These are phyloP conservation scores for Candida koratica DNA, from an alignment of 805 yeast genomes.

Conservation along the genomic window DNA sequence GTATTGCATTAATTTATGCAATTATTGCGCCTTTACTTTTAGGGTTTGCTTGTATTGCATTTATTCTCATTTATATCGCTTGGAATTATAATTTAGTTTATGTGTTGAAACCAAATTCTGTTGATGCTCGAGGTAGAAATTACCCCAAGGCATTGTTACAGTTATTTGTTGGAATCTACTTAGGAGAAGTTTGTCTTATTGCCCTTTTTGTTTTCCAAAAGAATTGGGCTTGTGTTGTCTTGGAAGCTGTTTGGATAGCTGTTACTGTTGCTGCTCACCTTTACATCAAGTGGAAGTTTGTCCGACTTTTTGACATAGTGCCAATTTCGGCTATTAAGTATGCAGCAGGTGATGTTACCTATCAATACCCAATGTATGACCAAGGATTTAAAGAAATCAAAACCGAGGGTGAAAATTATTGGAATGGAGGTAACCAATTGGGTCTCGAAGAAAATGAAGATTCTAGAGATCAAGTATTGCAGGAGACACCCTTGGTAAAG, in stretches of 20 bases:
- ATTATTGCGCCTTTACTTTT: slow-evolving; percentile 73
- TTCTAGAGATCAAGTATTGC: slow-evolving; percentile 20
- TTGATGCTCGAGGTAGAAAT: slow-evolving; percentile 67
- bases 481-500: slow-evolving; percentile 4
- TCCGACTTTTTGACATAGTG: slow-evolving; percentile 62
- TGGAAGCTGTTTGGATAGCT: slow-evolving; percentile 59
- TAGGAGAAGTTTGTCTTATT: slow-evolving; percentile 64
- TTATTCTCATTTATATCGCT: slow-evolving; percentile 56
- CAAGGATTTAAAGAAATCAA: slow-evolving; percentile 60
- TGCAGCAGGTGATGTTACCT: slow-evolving; percentile 41
- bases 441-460: slow-evolving; percentile 21
- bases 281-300: slow-evolving; percentile 54
- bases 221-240: slow-evolving; percentile 73
- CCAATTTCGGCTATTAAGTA: slow-evolving; percentile 61
- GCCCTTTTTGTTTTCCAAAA: slow-evolving; percentile 75
- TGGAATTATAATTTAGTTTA: slow-evolving; percentile 59
- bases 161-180: slow-evolving; percentile 64
- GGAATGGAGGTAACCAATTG: slow-evolving; percentile 43
- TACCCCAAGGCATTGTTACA: slow-evolving; percentile 72
- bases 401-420: slow-evolving; percentile 46
- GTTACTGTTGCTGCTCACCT: slow-evolving; percentile 58
- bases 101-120: slow-evolving; percentile 52
- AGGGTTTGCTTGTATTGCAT: slow-evolving; percentile 60
- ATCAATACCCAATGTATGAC: slow-evolving; percentile 58
- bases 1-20: slow-evolving; percentile 71